phyloP scores from a whole-genome alignment of 805 yeast genomes.

The Millerozyma acaciae region DNA sequence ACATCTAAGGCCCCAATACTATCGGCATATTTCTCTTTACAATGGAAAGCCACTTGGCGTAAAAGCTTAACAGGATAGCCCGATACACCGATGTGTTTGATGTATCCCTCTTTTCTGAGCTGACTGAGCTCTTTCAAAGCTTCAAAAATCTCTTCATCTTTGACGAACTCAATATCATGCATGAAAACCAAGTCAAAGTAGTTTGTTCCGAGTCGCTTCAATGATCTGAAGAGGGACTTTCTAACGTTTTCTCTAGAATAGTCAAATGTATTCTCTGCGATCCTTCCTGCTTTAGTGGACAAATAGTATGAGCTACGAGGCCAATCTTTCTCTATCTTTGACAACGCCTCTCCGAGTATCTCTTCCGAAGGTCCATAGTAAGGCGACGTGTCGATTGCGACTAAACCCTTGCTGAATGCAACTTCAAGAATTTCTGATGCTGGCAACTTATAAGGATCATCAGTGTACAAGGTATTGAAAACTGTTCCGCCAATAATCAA shows the following conservation, averaged over 20 bases:
- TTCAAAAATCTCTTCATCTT: constrained; percentile 47
- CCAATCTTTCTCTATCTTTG: constrained; percentile 19
- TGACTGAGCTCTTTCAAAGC: constrained; percentile 61
- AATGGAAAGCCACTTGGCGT: constrained; percentile 44
- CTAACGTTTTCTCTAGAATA: constrained; percentile 61
- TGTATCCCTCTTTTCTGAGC: constrained; percentile 60
- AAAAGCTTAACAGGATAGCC: constrained; percentile 83
- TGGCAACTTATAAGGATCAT: constrained; percentile 59
- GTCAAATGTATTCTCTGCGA: constrained; percentile 66
- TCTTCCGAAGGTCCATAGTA: constrained; percentile 88
- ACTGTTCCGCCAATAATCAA: constrained; percentile 86
- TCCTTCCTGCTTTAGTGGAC: constrained; percentile 84
- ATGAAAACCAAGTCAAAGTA: constrained; percentile 80
- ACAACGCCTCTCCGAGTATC: constrained; percentile 65
- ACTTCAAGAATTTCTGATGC: constrained; percentile 50
- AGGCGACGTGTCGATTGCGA: constrained; percentile 87
- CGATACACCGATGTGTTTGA: constrained; percentile 69
- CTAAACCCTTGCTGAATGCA: constrained; percentile 66
- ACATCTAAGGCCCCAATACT: constrained; percentile 66
- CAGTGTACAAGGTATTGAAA: constrained; percentile 75
- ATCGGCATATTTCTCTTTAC: constrained; percentile 18
- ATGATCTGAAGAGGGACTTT: constrained; percentile 61
- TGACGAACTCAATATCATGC: constrained; percentile 85
- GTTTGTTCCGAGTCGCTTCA: constrained; percentile 57
- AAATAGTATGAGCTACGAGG: constrained; percentile 64